A percentile compares a stretch with the other conserved stretches of the same genome.
phyloP scores from a whole-genome alignment of 345 rosid species.

The Eucalyptus pauciflora region DNA sequence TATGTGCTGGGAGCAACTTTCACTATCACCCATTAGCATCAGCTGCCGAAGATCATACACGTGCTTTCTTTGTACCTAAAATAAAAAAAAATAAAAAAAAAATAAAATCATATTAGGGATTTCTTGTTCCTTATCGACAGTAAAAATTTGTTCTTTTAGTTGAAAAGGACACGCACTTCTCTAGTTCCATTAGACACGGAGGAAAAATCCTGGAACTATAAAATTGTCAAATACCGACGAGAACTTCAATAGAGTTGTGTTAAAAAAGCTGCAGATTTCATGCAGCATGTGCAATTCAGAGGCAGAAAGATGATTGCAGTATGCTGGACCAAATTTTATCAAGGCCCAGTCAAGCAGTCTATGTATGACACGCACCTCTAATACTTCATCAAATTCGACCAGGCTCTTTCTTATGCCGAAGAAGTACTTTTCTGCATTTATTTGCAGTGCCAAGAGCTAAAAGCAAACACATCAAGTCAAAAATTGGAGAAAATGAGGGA shows the following conservation, averaged over 20 bases:
- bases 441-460: slow-evolving; percentile 80
- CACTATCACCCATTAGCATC: slow-evolving; percentile 68
- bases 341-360: not conserved
- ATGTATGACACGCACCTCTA: slow-evolving; percentile 48
- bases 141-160: not conserved
- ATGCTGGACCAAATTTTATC: not conserved
- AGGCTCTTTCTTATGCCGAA: slow-evolving; percentile 88
- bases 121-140: not conserved
- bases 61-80: slow-evolving; percentile 94
- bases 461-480: not conserved
- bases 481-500: not conserved
- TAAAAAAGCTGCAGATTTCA: not conserved
- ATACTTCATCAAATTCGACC: slow-evolving; percentile 93
- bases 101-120: not conserved
- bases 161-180: not conserved
- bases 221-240: not conserved
- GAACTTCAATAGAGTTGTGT: not conserved
- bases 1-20: slow-evolving; percentile 81
- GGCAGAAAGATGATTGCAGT: not conserved
- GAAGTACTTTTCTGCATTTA: slow-evolving; percentile 88
- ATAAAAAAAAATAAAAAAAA: not conserved
- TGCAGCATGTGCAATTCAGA: not conserved
- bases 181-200: not conserved
- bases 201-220: not conserved
- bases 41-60: slow-evolving; percentile 83